Evolutionary conservation across 2,329 filamentous ascomycete genomes (phyloP).

Genomic region (Colletotrichum gigasporum): DNA sequence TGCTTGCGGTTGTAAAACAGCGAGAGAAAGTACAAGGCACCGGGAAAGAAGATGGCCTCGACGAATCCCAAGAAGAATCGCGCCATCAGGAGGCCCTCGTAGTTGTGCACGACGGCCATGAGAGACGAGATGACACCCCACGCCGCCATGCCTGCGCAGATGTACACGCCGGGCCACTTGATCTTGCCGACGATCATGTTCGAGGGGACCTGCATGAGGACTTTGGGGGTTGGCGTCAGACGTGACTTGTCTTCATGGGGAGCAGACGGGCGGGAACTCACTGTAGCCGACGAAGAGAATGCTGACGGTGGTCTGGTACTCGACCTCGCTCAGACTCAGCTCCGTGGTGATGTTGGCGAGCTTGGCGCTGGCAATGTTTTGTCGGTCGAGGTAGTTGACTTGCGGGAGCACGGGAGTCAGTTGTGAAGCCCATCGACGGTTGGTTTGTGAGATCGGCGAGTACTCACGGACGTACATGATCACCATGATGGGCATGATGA

Average conservation of each 20-base stretch:
- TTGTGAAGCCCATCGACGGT: too few species aligned
- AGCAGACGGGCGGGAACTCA: neutral
- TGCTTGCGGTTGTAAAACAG: constrained; percentile 52
- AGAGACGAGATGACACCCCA: constrained; percentile 37
- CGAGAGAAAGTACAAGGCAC: constrained; percentile 48
- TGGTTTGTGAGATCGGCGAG: too few species aligned
- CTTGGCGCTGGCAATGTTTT: constrained; percentile 44
- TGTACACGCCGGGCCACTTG: constrained; percentile 34
- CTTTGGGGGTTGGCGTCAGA: constrained; percentile 2
- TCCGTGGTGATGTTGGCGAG: constrained; percentile 43
- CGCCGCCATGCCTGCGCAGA: constrained; percentile 34
- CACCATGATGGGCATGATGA: constrained; percentile 36
- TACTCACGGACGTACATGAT: constrained; percentile 38
- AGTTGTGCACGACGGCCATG: constrained; percentile 58
- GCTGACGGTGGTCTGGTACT: constrained; percentile 51
- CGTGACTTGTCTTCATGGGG: neutral
- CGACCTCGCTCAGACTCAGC: constrained; percentile 39
- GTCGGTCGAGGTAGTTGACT: constrained; percentile 40
- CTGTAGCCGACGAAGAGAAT: constrained; percentile 48
- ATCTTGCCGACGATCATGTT: constrained; percentile 41
- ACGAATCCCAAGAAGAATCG: constrained; percentile 32
- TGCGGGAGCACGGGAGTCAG: fast-evolving
- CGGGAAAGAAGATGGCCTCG: constrained; percentile 49
- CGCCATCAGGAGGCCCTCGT: constrained; percentile 43
- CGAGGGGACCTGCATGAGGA: constrained; percentile 46